A percentile compares a stretch with the other conserved stretches of the same genome.
These are phyloP conservation scores for Hanseniaspora singularis DNA, from an alignment of 805 yeast genomes.

Conservation along the genomic window DNA sequence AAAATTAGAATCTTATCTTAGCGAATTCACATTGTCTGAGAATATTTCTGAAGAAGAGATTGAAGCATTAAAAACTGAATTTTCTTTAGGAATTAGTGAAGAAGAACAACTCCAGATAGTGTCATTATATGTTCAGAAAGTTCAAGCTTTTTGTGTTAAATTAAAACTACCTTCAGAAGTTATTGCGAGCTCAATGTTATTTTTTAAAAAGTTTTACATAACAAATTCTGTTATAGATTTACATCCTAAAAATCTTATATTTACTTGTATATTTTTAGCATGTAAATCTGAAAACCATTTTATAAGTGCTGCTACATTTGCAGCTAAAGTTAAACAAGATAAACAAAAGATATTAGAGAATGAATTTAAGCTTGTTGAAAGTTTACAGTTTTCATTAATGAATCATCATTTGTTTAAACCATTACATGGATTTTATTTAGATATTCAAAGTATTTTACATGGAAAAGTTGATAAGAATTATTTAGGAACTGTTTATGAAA, in stretches of 20 bases:
- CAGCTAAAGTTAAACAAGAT: constrained; percentile 54
- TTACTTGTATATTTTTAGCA: constrained; percentile 76
- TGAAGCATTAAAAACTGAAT: constrained; percentile 23
- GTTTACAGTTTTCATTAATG: constrained; percentile 63
- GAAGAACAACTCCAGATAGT: constrained; percentile 66
- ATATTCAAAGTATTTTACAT: constrained; percentile 52
- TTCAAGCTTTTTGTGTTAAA: constrained; percentile 55
- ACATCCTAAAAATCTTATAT: constrained; percentile 74
- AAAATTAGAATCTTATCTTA: constrained; percentile 25
- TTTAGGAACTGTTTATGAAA: constrained; percentile 58
- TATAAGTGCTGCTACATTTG: constrained; percentile 71
- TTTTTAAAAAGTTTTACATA: constrained; percentile 68
- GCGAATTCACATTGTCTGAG: constrained; percentile 20
- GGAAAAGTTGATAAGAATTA: constrained; percentile 40
- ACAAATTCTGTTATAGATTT: constrained; percentile 72
- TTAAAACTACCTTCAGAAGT: constrained; percentile 83
- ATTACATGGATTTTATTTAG: constrained; percentile 88
- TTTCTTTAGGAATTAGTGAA: constrained; percentile 37
- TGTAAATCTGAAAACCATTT: constrained; percentile 88
- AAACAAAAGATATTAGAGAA: constrained; percentile 58
- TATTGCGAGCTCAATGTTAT: constrained; percentile 73
- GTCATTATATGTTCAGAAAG: constrained; percentile 58
- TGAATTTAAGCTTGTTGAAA: constrained; percentile 66
- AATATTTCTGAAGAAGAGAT: constrained; percentile 27
- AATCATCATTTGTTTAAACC: constrained; percentile 87